A percentile compares a stretch with the other conserved stretches of the same genome.
These are phyloP conservation scores for Talaromyces stipitatus DNA, from an alignment of 495 filamentous ascomycete genomes.

Conservation along the genomic window DNA sequence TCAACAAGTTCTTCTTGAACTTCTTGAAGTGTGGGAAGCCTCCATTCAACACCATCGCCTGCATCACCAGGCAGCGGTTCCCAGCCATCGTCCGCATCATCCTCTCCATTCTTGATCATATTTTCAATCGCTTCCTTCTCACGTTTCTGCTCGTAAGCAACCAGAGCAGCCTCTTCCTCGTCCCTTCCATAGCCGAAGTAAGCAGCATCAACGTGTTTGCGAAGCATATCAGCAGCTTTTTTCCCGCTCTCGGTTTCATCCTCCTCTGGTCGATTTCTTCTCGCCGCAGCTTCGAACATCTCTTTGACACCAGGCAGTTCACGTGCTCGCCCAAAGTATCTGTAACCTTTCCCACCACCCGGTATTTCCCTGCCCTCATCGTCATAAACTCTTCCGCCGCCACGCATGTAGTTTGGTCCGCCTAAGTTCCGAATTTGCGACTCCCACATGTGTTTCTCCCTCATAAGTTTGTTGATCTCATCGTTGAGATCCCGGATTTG, in stretches of 20 bases:
- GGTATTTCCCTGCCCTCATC: slow-evolving; percentile 88
- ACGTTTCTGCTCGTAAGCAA: slow-evolving; percentile 75
- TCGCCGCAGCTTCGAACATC: slow-evolving; percentile 74
- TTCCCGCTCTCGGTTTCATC: slow-evolving; percentile 51
- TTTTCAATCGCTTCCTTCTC: slow-evolving; percentile 73
- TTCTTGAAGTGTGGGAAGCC: slow-evolving; percentile 76
- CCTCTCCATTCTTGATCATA: slow-evolving; percentile 42
- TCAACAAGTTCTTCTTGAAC: slow-evolving; percentile 91
- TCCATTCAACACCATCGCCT: slow-evolving; percentile 79
- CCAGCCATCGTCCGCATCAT: slow-evolving; percentile 56
- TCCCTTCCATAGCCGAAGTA: slow-evolving; percentile 95
- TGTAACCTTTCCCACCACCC: slow-evolving; percentile 82
- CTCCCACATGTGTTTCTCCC: slow-evolving; percentile 98
- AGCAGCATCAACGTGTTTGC: slow-evolving; percentile 80
- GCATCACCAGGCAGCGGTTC: slow-evolving; percentile 77
- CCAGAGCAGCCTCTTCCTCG: slow-evolving; percentile 81
- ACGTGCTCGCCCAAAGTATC: slow-evolving; percentile 84
- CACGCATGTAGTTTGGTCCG: slow-evolving; percentile 97
- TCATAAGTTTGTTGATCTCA: slow-evolving; percentile 98
- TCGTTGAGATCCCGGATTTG: slow-evolving; percentile 98
- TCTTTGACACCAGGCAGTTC: slow-evolving; percentile 96
- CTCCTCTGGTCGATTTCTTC: slow-evolving; percentile 50
- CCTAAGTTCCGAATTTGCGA: slow-evolving; percentile 89
- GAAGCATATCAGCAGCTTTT: slow-evolving; percentile 58
- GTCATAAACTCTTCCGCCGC: slow-evolving; percentile 74